Evolutionary conservation across 352 stramenopile species (phyloP).

Genomic region (Peronosclerospora sorghi): DNA sequence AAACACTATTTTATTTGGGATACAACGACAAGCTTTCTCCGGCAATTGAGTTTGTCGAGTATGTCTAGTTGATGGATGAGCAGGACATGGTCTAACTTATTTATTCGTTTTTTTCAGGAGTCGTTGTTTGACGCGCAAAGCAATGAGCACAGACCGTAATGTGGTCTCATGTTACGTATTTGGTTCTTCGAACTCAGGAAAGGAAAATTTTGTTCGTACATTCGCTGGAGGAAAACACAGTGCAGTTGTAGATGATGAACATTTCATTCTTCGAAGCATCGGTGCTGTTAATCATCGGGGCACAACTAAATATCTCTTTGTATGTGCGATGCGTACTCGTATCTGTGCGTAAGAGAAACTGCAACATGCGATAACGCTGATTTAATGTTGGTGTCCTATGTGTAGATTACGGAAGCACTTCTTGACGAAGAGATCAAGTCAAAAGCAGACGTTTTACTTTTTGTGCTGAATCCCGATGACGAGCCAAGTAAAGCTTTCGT

Average conservation of each 20-base stretch:
- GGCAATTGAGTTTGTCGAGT: constrained; percentile 59
- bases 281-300: constrained; percentile 47
- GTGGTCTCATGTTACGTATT: constrained; percentile 68
- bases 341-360: neutral
- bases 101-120: constrained; percentile 20
- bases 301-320: constrained; percentile 51
- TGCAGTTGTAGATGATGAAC: constrained; percentile 15
- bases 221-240: constrained; percentile 36
- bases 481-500: constrained; percentile 29
- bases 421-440: constrained; percentile 53
- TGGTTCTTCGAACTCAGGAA: constrained; percentile 29
- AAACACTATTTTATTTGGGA: constrained; percentile 75
- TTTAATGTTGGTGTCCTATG: constrained; percentile 2
- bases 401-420: constrained; percentile 54
- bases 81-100: neutral
- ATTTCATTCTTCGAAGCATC: constrained; percentile 38
- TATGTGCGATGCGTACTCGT: constrained; percentile 12
- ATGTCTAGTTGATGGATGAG: constrained; percentile 3
- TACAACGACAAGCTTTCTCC: constrained; percentile 63
- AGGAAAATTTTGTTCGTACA: constrained; percentile 39
- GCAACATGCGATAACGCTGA: neutral
- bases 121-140: constrained; percentile 44
- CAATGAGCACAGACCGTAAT: constrained; percentile 48
- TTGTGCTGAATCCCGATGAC: constrained; percentile 53
- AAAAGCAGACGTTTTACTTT: constrained; percentile 58